Evolutionary conservation across 345 rosid genomes (phyloP), one percentile per base, ranked within the genome.

Genomic region (Salix caprea): DNA sequence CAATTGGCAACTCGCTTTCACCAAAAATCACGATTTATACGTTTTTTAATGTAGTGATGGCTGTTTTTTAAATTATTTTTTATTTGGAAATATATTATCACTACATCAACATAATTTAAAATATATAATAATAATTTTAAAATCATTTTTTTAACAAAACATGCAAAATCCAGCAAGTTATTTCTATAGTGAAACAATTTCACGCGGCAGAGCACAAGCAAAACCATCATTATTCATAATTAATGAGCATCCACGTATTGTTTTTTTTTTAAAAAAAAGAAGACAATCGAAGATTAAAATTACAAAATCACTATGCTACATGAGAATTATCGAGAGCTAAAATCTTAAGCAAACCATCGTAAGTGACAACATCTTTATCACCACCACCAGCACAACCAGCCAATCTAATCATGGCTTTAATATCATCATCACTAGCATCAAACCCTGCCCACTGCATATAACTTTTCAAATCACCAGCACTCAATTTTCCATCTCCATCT

Each of bases 401-500:
- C 78, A 93, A 72, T 32, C 74, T 83, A 36, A 93, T 89, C 97
- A 95, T 93, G 2, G 90, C 91, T 24, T 74, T 65, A 39, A 95
- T 86, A 32, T 95, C 99, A 5, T 89, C 96, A 8, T 90, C 94
- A 12, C 71, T 71, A 4, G 82, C 89, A 60, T 71, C 46, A 14
- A 95, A 88, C 34, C 96, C 97, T 40, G 94, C 94, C 74, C 83
- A 26, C 6, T 83, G 77, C 97, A 95, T 85, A 72, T 85, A 90
- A 77, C 84, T 84, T 85, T 90, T 93, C 79, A 89, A 76, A 80
- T 95, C 99, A 1, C 78, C 81, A 24, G 76, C 78, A 77, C 90
- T 92, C 79, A 95, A 82, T 61, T 75, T 87, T 34, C 97, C 99
- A 73, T 95, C 96, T 7, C 97, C 97, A 50, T 93, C 97, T 69